Percentiles rank a stretch among this genome's conserved stretches.
phyloP scores from a whole-genome alignment of 139 green algal genomes.

The Limnomonas spitsbergensis region DNA sequence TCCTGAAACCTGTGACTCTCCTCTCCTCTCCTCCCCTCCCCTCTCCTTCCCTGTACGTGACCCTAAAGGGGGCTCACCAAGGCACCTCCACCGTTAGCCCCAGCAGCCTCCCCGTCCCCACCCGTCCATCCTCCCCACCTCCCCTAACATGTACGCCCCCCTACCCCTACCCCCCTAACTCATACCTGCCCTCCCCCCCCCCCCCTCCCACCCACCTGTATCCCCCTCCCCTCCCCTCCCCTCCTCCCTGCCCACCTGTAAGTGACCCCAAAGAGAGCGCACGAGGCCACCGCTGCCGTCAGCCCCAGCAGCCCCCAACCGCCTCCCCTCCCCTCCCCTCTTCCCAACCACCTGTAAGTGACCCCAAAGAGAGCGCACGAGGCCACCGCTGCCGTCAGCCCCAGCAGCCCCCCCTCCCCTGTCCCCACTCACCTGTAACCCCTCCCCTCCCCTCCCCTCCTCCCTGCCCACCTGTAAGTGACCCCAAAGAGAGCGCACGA shows the following conservation, averaged over 20 bases:
- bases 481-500: conserved; percentile 60
- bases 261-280: conserved; percentile 58
- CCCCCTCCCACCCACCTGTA: too few species aligned
- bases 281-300: conserved; percentile 16
- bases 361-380: conserved; percentile 59
- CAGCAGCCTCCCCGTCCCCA: neutral
- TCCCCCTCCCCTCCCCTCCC: too few species aligned
- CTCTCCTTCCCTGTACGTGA: conserved; percentile 52
- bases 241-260: conserved; percentile 54
- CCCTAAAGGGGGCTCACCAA: conserved; percentile 54
- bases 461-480: conserved; percentile 52
- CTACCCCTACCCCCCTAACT: conserved; percentile 53
- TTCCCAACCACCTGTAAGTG: conserved; percentile 50
- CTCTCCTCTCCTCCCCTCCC: too few species aligned
- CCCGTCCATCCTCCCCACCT: neutral
- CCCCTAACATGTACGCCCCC: conserved; percentile 52
- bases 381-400: too few species aligned
- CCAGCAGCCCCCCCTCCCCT: too few species aligned
- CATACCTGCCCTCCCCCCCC: too few species aligned
- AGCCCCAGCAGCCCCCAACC: conserved; percentile 14
- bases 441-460: too few species aligned
- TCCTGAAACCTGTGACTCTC: too few species aligned
- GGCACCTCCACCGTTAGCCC: conserved; percentile 17
- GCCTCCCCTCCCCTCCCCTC: neutral
- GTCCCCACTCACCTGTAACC: too few species aligned